Conservation (phyloP, 192 early-diverging fungal species). For the Coemansia sp. region DNA sequence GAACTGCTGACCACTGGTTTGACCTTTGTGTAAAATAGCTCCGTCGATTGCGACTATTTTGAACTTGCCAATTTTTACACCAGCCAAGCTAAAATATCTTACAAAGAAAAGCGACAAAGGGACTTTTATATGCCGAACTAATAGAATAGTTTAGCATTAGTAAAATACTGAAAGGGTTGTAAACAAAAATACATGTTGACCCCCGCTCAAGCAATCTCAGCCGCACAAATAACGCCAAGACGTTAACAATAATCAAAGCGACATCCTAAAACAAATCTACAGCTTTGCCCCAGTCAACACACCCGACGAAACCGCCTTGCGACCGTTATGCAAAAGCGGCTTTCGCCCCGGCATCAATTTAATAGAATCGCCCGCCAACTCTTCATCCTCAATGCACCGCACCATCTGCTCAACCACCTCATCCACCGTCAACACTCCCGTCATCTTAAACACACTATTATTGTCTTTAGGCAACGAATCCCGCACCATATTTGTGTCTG, state of each 20-base stretch:
- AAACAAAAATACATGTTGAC: too few relatives aligned
- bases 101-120: too few relatives aligned
- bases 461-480: constrained; percentile 13
- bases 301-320: constrained; percentile 38
- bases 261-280: constrained; percentile 5
- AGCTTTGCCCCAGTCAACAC: constrained; percentile 30
- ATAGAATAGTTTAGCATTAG: too few relatives aligned
- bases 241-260: background rate
- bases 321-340: constrained; percentile 42
- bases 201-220: background rate
- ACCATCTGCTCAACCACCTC: constrained; percentile 62
- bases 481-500: constrained; percentile 56
- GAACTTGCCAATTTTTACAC: too few relatives aligned
- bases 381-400: constrained; percentile 60
- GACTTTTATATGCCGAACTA: too few relatives aligned
- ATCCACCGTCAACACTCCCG: constrained; percentile 36
- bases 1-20: too few relatives aligned
- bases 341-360: constrained; percentile 33
- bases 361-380: constrained; percentile 54
- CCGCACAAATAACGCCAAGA: background rate
- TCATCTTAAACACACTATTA: constrained; percentile 21
- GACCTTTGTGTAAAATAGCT: too few relatives aligned
- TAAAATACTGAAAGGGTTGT: too few relatives aligned
- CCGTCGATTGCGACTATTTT: too few relatives aligned
- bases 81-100: too few relatives aligned